phyloP scores from a whole-genome alignment of 1,139 yeast genomes.

The Diutina neorugosa region DNA sequence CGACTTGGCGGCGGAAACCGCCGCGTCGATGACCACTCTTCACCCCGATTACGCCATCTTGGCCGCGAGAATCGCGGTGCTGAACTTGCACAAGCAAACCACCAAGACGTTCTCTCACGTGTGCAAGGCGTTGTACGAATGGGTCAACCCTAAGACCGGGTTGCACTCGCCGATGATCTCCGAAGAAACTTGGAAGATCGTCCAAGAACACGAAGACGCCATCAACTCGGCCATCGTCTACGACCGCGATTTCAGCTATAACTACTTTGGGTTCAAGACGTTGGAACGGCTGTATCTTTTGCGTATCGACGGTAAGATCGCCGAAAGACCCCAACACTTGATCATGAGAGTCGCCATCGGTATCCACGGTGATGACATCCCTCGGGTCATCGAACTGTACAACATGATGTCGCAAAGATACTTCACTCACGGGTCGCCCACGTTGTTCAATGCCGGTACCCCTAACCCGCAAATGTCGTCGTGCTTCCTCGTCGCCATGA shows the following conservation, averaged over 20 bases:
- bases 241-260: conserved; percentile 47
- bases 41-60: conserved; percentile 93
- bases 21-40: conserved; percentile 91
- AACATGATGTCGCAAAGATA: conserved; percentile 37
- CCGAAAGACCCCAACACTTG: conserved; percentile 42
- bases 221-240: conserved; percentile 68
- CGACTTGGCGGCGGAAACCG: conserved; percentile 92
- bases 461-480: conserved; percentile 37
- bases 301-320: conserved; percentile 18
- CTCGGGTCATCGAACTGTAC: conserved; percentile 34
- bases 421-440: conserved; percentile 46
- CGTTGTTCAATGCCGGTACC: conserved; percentile 42
- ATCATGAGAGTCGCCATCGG: conserved; percentile 43
- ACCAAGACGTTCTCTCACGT: conserved; percentile 81
- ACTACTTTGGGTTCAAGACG: conserved; percentile 44
- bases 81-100: conserved; percentile 87
- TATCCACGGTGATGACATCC: conserved; percentile 31
- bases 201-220: conserved; percentile 53
- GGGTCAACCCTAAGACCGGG: conserved; percentile 64
- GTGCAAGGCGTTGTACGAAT: conserved; percentile 50
- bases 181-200: conserved; percentile 52
- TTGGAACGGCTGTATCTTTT: conserved; percentile 36
- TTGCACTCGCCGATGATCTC: conserved; percentile 73
- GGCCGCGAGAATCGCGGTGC: conserved; percentile 91
- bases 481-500: conserved; percentile 45